A percentile compares a stretch with the other conserved stretches of the same genome.
Conservation (phyloP, 1,284 basidiomycete genomes). For the Heliocybe sulcata region DNA sequence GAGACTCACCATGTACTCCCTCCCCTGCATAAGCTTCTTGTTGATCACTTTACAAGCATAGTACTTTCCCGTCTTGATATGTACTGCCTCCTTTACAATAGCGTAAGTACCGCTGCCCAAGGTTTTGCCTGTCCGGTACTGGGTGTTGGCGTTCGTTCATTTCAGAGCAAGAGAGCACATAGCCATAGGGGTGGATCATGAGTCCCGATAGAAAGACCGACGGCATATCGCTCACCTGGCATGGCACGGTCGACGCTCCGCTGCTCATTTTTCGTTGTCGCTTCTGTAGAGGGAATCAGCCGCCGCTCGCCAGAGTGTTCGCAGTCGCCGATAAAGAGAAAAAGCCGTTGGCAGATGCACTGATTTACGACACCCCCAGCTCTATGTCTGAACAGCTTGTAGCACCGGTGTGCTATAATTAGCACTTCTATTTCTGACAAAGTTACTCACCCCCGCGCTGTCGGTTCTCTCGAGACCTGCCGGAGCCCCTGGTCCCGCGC, state of each 20-base stretch:
- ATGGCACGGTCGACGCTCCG: constrained; percentile 42
- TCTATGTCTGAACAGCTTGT: neutral
- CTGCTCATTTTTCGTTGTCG: neutral
- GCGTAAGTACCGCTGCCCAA: constrained; percentile 90
- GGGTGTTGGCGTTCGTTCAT: constrained; percentile 5
- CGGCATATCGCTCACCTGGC: constrained; percentile 38
- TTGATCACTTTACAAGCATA: constrained; percentile 95
- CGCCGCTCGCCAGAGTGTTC: neutral
- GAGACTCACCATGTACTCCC: constrained; percentile 75
- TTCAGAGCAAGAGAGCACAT: no score
- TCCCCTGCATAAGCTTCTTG: constrained; percentile 96
- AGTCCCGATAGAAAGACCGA: neutral
- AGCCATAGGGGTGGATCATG: neutral
- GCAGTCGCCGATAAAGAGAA: neutral
- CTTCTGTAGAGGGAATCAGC: neutral
- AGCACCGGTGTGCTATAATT: neutral
- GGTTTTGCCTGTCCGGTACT: constrained; percentile 93
- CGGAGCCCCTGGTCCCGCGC: neutral
- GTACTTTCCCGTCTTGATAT: constrained; percentile 82
- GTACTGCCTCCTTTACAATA: constrained; percentile 93
- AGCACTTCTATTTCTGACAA: neutral
- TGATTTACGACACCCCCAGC: neutral
- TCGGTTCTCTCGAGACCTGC: neutral
- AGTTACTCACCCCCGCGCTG: neutral
- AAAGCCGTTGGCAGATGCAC: neutral